Evolutionary conservation across 192 early-diverging fungal genomes (phyloP).

Genomic region (Backusella liffmaniae): DNA sequence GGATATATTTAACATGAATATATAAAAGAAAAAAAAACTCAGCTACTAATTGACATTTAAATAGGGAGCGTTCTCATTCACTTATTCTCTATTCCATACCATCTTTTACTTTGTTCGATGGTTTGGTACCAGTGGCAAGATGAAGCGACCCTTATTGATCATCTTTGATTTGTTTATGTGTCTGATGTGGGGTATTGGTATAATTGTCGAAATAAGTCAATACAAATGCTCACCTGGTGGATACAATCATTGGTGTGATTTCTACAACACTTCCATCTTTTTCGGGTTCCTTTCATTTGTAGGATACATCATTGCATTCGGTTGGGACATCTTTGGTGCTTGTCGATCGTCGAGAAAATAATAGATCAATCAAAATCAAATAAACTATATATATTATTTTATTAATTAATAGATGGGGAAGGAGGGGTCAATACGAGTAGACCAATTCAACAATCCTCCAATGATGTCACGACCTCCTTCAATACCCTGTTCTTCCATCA

Average conservation of each 20-base stretch:
- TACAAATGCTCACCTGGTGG: conserved; percentile 26
- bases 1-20: not conserved
- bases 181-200: conserved; percentile 36
- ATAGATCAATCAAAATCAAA: not conserved
- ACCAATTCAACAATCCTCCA: conserved; percentile 81
- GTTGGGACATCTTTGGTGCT: conserved; percentile 33
- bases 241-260: conserved; percentile 38
- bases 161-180: conserved; percentile 29
- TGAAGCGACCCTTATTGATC: conserved; percentile 30
- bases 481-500: conserved; percentile 69
- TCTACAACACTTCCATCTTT: conserved; percentile 42
- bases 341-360: not conserved
- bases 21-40: not conserved
- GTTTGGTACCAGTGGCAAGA: conserved; percentile 17
- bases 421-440: conserved; percentile 63
- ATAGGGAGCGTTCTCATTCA: conserved; percentile 23
- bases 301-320: conserved; percentile 14
- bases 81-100: conserved; percentile 21
- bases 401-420: conserved; percentile 79
- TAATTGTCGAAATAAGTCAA: conserved; percentile 27
- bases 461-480: conserved; percentile 71
- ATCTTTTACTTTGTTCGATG: conserved; percentile 22
- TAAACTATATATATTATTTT: not conserved
- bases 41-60: not conserved
- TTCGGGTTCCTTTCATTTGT: conserved; percentile 38